Evolutionary conservation across 257 asterid genomes (phyloP).

Genomic region (Plantago major): DNA sequence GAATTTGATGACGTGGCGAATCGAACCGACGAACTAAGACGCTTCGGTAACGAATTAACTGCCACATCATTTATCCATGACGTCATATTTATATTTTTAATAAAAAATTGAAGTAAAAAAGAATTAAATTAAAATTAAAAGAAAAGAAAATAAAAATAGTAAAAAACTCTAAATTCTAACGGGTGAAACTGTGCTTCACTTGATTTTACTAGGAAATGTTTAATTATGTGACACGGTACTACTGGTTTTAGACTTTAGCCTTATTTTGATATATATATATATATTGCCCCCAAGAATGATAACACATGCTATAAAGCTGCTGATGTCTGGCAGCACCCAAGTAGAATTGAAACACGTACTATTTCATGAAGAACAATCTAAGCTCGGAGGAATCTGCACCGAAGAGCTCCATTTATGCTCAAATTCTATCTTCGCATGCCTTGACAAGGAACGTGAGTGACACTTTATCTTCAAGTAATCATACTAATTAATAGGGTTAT

Average conservation of each 20-base stretch:
- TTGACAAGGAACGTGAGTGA: constrained; percentile 91
- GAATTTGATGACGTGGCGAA: too few species aligned
- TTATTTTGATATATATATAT: neutral
- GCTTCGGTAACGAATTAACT: too few species aligned
- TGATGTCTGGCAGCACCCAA: constrained; percentile 73
- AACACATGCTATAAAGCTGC: constrained; percentile 76
- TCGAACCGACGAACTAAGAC: too few species aligned
- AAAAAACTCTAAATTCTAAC: too few species aligned
- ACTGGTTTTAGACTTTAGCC: constrained; percentile 17
- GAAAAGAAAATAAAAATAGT: too few species aligned
- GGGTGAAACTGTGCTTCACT: constrained; percentile 10
- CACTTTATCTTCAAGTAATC: neutral
- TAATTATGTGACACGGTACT: neutral
- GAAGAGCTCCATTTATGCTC: constrained; percentile 94
- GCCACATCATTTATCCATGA: too few species aligned
- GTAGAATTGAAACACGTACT: constrained; percentile 74
- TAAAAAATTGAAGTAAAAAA: too few species aligned
- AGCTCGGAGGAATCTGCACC: constrained; percentile 79
- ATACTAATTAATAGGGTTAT: neutral
- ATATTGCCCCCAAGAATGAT: constrained; percentile 63
- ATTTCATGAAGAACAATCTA: constrained; percentile 54
- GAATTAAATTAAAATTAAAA: too few species aligned
- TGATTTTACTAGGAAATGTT: constrained; percentile 1
- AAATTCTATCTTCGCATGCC: constrained; percentile 83
- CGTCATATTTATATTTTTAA: too few species aligned